Evolutionary conservation across 495 filamentous ascomycete genomes (phyloP).

Genomic region (Letharia lupina): DNA sequence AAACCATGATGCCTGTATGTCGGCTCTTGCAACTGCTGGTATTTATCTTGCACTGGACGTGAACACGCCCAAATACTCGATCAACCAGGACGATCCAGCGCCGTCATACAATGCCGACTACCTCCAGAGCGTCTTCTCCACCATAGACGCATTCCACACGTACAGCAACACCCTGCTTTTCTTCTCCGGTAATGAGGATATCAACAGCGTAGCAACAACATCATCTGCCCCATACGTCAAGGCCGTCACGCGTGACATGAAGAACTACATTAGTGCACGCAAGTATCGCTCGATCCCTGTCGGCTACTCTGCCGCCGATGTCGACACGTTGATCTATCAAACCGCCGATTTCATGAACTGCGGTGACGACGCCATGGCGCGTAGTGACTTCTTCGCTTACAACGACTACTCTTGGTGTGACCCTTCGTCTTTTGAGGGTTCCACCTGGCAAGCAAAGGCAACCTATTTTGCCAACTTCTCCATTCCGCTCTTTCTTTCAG

Average conservation of each 20-base stretch:
- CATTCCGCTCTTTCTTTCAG: conserved; percentile 88
- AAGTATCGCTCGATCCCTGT: conserved; percentile 76
- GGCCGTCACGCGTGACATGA: conserved; percentile 86
- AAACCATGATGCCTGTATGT: conserved; percentile 81
- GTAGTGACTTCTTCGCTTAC: conserved; percentile 93
- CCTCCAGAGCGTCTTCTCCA: conserved; percentile 87
- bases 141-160: conserved; percentile 76
- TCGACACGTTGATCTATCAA: conserved; percentile 69
- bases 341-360: conserved; percentile 94
- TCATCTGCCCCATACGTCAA: conserved; percentile 79
- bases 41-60: conserved; percentile 90
- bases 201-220: conserved; percentile 75
- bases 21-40: conserved; percentile 65
- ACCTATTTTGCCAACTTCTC: conserved; percentile 84
- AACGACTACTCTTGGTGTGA: conserved; percentile 99
- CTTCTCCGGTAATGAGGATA: conserved; percentile 96
- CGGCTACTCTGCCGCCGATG: conserved; percentile 74
- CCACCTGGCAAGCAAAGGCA: conserved; percentile 90
- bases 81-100: conserved; percentile 69
- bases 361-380: conserved; percentile 65
- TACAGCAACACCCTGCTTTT: conserved; percentile 89
- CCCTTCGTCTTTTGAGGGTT: conserved; percentile 60
- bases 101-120: conserved; percentile 87
- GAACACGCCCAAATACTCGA: conserved; percentile 68
- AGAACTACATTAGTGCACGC: conserved; percentile 69